Evolutionary conservation across 1,284 basidiomycete species (phyloP), one percentile per base, ranked within the genome.

Genomic region (Cryptococcus amylolentus): DNA sequence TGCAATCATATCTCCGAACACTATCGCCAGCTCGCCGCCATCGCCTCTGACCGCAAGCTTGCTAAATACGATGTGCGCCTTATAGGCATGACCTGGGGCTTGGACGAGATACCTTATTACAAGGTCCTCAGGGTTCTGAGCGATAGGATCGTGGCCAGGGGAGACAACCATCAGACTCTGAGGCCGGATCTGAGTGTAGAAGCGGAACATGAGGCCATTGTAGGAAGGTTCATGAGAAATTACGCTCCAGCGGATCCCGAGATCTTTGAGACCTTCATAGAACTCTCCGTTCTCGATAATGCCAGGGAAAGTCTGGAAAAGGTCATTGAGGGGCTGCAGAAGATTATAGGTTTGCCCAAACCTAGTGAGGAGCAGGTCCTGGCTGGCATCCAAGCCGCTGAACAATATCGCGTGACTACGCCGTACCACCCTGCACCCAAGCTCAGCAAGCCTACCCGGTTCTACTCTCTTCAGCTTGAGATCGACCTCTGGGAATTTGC

Each of bases 1-100:
- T 95, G 96, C 76, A 97, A 96, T 69, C 93, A 96, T 67, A 80
- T 88, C 0, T 78, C 69, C 16, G 84, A 87, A 72, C 93, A 95
- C 66, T 89, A 92, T 16, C 65, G 79, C 40, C 82, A 83, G 12
- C 81, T 96, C 0, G 82, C 84, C 9, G 81, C 85, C 1, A 56
- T 69, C 4, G 62, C 62, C 20, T 50, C 57, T 1, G 64, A 65
- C 31, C 67, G 70, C 43, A 44, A 51, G 4, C 64, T 72, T 44
- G 61, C 63, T 42, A 63, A 67, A 2, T 66, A 60, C 48, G 53
- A 68, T 4, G 84, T 87, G 13, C 86, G 86, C 8, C 80, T 92
- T 12, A 80, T 96, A 49, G 91, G 86, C 0, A 81, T 97, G 9
- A 81, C 89, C 66, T 97, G 90, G 90, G 75, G 82, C 0, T 75